Evolutionary conservation across 768 basidiomycete species (phyloP).

Genomic region (Termitomyces sp.): DNA sequence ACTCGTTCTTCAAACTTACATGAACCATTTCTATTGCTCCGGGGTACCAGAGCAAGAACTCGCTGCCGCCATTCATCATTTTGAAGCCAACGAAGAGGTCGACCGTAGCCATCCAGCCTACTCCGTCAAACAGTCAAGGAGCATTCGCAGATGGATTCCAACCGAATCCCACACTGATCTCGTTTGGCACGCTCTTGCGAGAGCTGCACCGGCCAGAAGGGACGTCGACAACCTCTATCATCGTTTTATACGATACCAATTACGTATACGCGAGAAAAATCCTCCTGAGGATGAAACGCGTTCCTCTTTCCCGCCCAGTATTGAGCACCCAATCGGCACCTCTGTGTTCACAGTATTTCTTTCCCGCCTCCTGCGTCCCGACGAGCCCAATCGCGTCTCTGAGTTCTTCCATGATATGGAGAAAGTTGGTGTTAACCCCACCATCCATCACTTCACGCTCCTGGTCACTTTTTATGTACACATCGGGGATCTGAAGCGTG

Average conservation of each 20-base stretch:
- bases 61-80: constrained; percentile 8
- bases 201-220: constrained; percentile 17
- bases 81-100: neutral
- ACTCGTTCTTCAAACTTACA: constrained; percentile 43
- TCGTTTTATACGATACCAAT: constrained; percentile 25
- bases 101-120: constrained; percentile 6
- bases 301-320: constrained; percentile 26
- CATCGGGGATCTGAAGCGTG: constrained; percentile 29
- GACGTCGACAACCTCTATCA: constrained; percentile 39
- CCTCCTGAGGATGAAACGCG: constrained; percentile 12
- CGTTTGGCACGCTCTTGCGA: constrained; percentile 38
- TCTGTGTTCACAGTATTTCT: constrained; percentile 56
- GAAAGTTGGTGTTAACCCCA: constrained; percentile 40
- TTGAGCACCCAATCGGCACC: constrained; percentile 24
- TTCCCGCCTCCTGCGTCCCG: constrained; percentile 29
- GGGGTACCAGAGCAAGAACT: constrained; percentile 49
- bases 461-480: constrained; percentile 45
- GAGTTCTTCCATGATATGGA: constrained; percentile 53
- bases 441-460: constrained; percentile 46
- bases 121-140: constrained; percentile 3
- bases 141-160: constrained; percentile 32
- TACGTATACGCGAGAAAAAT: neutral
- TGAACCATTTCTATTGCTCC: constrained; percentile 45
- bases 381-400: constrained; percentile 30
- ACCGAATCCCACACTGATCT: constrained; percentile 29